A percentile compares a stretch with the other conserved stretches of the same genome.
phyloP scores from a whole-genome alignment of 2,329 filamentous ascomycete genomes.

The Cordyceps militaris region DNA sequence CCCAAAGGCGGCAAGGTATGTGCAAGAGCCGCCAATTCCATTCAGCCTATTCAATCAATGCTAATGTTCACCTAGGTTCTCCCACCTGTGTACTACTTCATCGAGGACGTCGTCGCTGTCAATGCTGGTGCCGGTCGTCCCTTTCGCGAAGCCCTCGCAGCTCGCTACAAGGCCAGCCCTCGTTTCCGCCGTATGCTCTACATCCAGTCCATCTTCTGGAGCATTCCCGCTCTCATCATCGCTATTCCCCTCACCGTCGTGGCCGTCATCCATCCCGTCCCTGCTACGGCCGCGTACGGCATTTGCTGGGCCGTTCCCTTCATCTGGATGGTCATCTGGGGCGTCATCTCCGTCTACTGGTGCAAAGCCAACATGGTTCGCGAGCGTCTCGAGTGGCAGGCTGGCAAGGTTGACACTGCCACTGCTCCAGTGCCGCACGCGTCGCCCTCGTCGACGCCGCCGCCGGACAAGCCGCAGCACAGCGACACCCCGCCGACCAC shows the following conservation, averaged over 20 bases:
- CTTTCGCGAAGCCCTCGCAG: constrained; percentile 34
- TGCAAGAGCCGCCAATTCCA: neutral
- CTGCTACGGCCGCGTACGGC: constrained; percentile 30
- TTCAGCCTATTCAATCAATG: neutral
- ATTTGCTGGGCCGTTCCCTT: constrained; percentile 35
- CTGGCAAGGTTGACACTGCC: constrained; percentile 3
- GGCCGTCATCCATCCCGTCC: constrained; percentile 28
- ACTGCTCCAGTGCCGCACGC: neutral
- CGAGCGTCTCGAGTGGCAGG: constrained; percentile 32
- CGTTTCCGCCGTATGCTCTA: constrained; percentile 35
- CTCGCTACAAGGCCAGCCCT: constrained; percentile 34
- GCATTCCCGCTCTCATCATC: constrained; percentile 30
- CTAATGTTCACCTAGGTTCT: constrained; percentile 34
- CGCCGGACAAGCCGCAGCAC: neutral
- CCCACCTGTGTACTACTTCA: constrained; percentile 56
- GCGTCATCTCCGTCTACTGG: constrained; percentile 27
- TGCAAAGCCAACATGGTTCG: constrained; percentile 31
- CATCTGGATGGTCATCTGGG: constrained; percentile 30
- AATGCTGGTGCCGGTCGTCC: constrained; percentile 51
- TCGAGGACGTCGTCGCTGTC: constrained; percentile 62
- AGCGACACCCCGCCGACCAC: neutral
- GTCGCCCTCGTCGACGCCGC: neutral
- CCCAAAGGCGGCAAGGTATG: constrained; percentile 43
- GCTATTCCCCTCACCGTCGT: constrained; percentile 31
- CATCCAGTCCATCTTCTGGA: constrained; percentile 35